These are phyloP conservation scores for Heimioporus sp. DNA, from an alignment of 768 basidiomycete species.

Conservation along the genomic window DNA sequence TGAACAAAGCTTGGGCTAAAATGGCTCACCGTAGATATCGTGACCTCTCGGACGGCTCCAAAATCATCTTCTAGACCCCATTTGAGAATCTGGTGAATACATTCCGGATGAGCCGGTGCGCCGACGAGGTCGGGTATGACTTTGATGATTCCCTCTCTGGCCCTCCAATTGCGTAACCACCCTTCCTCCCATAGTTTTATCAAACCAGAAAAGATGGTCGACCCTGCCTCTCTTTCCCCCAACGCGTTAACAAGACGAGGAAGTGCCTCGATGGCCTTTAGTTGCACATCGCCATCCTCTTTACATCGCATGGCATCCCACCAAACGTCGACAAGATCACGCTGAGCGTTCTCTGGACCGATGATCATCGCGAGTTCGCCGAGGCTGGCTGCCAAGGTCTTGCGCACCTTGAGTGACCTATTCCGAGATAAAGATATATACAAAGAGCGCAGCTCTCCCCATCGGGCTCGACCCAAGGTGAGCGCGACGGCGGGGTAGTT, in stretches of 20 bases:
- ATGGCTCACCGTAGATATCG: slow-evolving; percentile 57
- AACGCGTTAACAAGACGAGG: slow-evolving; percentile 56
- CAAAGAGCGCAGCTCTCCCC: slow-evolving; percentile 66
- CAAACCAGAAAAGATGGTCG: slow-evolving; percentile 44
- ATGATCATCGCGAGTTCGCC: slow-evolving; percentile 89
- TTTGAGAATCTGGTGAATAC: slow-evolving; percentile 53
- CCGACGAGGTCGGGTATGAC: slow-evolving; percentile 52
- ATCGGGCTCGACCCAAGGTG: slow-evolving; percentile 72
- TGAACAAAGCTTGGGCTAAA: slow-evolving; percentile 6
- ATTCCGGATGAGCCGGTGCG: slow-evolving; percentile 40
- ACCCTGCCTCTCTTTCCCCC: slow-evolving; percentile 43
- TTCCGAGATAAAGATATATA: slow-evolving; percentile 68
- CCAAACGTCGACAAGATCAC: slow-evolving; percentile 75
- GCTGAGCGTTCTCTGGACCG: slow-evolving; percentile 61
- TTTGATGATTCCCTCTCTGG: slow-evolving; percentile 67
- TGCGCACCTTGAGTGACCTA: slow-evolving; percentile 60
- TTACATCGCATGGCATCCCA: slow-evolving; percentile 51
- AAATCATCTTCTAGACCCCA: slow-evolving; percentile 72
- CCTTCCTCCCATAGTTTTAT: slow-evolving; percentile 56
- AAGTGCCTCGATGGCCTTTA: slow-evolving; percentile 68
- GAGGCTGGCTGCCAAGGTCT: slow-evolving; percentile 82
- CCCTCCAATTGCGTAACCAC: slow-evolving; percentile 72
- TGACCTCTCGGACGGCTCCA: slow-evolving; percentile 82
- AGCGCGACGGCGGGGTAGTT: slow-evolving; percentile 90
- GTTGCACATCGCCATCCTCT: slow-evolving; percentile 66